A percentile compares a stretch with the other conserved stretches of the same genome.
These are phyloP conservation scores for Wickerhamiella spandovensis DNA, from an alignment of 805 yeast species.

Conservation along the genomic window DNA sequence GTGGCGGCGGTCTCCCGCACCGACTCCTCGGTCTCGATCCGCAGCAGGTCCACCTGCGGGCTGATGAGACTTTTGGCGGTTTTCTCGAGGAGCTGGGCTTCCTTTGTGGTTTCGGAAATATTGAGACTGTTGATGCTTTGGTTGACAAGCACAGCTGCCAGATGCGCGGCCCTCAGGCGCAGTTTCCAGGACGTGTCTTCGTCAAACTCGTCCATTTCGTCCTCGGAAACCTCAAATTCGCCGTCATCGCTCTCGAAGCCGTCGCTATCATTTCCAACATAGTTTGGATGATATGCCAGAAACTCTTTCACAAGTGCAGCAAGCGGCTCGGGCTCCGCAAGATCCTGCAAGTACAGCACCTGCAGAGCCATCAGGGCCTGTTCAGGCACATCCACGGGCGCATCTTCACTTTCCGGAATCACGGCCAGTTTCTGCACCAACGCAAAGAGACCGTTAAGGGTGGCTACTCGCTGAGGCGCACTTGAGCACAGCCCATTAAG, in stretches of 20 bases:
- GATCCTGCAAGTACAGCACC: neutral
- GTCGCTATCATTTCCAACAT: constrained; percentile 31
- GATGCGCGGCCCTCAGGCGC: constrained; percentile 37
- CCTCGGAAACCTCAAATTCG: constrained; percentile 22
- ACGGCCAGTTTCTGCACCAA: neutral
- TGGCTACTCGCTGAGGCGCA: neutral
- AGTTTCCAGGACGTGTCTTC: constrained; percentile 53
- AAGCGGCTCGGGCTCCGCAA: neutral
- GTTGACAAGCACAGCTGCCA: constrained; percentile 19
- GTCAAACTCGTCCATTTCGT: constrained; percentile 26
- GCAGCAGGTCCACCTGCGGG: constrained; percentile 19
- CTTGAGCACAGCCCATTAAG: neutral
- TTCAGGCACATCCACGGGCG: neutral
- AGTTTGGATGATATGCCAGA: neutral
- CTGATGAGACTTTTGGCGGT: neutral
- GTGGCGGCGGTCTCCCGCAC: constrained; percentile 30
- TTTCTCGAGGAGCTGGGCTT: neutral
- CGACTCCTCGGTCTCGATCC: constrained; percentile 31
- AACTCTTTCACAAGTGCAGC: neutral
- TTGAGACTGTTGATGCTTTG: neutral
- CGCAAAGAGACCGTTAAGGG: neutral
- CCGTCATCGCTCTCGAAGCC: constrained; percentile 29
- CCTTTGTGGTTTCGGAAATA: neutral
- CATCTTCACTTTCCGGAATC: neutral
- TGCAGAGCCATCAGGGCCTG: neutral